Base-by-base conservation (phyloP, 2,329 filamentous ascomycete genomes). In the Fusarium nygamai region DNA sequence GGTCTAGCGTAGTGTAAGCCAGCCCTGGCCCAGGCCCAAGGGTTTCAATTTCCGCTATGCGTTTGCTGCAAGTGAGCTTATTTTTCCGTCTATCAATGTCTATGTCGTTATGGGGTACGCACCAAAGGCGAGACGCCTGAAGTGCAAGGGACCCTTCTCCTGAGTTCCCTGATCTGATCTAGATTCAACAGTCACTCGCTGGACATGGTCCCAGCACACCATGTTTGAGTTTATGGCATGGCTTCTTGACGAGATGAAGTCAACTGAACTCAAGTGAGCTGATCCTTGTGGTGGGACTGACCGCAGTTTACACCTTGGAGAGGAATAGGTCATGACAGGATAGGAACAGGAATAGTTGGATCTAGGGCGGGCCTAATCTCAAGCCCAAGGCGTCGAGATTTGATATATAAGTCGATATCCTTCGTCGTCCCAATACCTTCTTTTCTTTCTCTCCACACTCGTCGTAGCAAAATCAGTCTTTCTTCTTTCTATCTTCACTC, bases 11-110 rank as follows among this genome's bases (percentile, higher is more conserved):
- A 61, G 53, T 68, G 48, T 57, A 67, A 57, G 57, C 43, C 33
- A 53, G 50, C 13, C 31, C 48, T 27, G 19, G 50, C 31, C 31
- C 50, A 36, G 43, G 47, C 57, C 60, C 33, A 44, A 61, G n/a
- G 41, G 66, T 69, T 72, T 66, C 64, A 73, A 70, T 73, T 57
- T 74, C 71, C 60, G 71, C 39, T 59, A 47, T n/a, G 34, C 24
- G 48, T 41, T 39, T 56, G 57, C 57, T 63, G 62, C 64, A 48
- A 53, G 33, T 17, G 36, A 43, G 19, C 38, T 14, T 59, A 57
- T 75, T 75, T 75, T 75, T 75, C 73, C 73, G 73, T 75, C 69
- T 73, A 75, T 75, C 72, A 75, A 69, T 56, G 57, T 46, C 29
- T 64, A 41, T 56, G 29, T 46, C n/a, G 38, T 20, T 69, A 74